Base-by-base conservation (phyloP, 2,329 filamentous ascomycete genomes). In the Elsinoe fawcettii region DNA sequence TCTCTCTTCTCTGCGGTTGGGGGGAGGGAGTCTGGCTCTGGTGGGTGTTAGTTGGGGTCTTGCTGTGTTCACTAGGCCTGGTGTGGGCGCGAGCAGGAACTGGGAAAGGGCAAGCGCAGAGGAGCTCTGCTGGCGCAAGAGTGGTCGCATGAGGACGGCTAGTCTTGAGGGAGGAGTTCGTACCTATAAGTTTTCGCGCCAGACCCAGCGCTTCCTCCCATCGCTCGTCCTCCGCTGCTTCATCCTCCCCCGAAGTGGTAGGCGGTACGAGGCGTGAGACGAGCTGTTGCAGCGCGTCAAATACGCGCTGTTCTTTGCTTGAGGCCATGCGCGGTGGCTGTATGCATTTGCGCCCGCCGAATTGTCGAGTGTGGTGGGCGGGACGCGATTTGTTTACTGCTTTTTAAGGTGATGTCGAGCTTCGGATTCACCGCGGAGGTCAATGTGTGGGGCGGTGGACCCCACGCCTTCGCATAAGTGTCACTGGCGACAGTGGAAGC, bases 231-330 rank as follows among this genome's bases (percentile, higher is more conserved):
- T 82, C 81, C 7, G 75, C 73, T n/a, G 81, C 82, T 61, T 88
- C 83, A 66, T 84, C 81, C 64, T 89, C 84, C 62, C 81, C 75
- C 39, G 51, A 23, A 14, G 44, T 37, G 51, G n/a, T n/a, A n/a
- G 79, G 75, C 57, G 87, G 87, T 57, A 93, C 77, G 59, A 92
- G 76, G 67, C 87, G 85, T 65, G 84, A 78, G 68, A 95, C 84
- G 68, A 95, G 79, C 72, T 86, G 85, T 69, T 88, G 83, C 69
- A 95, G 84, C 69, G 88, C 89, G 70, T 84, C 84, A 69, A 86
- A 83, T 73, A 95, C 82, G 75, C 88, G 87, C 71, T 83, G 73
- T 61, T 57, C 60, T 25, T 49, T 54, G 27, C 32, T 47, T 32
- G 58, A 51, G 36, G 56, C 56, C 60, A 56, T 55, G 37, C 57